Percentiles rank a stretch among this genome's conserved stretches.
Conservation (phyloP, 805 yeast genomes). For the Candida silvicultrix region DNA sequence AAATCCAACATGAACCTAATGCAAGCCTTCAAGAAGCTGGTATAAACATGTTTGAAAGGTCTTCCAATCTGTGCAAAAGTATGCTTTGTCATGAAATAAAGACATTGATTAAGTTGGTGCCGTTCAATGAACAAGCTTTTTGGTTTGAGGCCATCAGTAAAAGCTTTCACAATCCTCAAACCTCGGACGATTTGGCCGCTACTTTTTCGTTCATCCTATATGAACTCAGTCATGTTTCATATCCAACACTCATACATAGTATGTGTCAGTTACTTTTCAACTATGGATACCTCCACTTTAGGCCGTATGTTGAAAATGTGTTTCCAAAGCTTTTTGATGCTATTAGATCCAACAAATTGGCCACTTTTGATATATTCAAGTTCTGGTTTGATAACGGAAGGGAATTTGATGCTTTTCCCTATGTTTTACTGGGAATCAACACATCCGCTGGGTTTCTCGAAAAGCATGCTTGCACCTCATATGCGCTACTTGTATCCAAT, state of each 20-base stretch:
- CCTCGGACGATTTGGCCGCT: conserved; percentile 22
- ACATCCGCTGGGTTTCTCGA: conserved; percentile 24
- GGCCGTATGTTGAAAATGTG: conserved; percentile 12
- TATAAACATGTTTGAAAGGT: conserved; percentile 1
- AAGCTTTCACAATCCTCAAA: conserved; percentile 17
- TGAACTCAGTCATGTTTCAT: conserved; percentile 16
- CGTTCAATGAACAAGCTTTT: conserved; percentile 1
- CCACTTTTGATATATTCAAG: conserved; percentile 10
- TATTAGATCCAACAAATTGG: not conserved
- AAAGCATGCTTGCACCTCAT: conserved; percentile 29
- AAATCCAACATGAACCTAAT: conserved; percentile 18
- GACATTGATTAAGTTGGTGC: not conserved
- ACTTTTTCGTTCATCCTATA: conserved; percentile 16
- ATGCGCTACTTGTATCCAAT: conserved; percentile 30
- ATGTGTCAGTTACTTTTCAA: conserved; percentile 1
- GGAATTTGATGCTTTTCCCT: conserved; percentile 7
- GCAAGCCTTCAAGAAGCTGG: not conserved
- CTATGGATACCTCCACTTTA: conserved; percentile 12
- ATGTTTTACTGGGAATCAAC: conserved; percentile 30
- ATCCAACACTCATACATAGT: conserved; percentile 12
- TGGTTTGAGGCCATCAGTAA: conserved; percentile 22
- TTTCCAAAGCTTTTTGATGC: not conserved
- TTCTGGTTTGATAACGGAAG: conserved; percentile 4
- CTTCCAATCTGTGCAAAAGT: conserved; percentile 5
- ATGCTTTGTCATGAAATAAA: not conserved